These are phyloP conservation scores for Eruca vesicaria DNA, from an alignment of 441 rosid genomes.

Conservation along the genomic window DNA sequence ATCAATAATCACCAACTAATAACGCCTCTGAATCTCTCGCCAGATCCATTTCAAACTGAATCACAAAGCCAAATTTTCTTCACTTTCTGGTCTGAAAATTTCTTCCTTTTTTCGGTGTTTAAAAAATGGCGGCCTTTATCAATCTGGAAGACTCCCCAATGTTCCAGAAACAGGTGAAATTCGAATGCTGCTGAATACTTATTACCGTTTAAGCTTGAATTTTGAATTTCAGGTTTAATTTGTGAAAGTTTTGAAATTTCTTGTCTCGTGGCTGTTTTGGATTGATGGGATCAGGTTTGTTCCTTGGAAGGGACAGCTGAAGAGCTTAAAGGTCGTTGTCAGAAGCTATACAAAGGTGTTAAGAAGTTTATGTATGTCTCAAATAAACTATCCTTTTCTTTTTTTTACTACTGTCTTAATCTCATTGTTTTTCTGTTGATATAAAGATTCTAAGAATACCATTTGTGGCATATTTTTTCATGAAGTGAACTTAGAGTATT, in stretches of 20 bases:
- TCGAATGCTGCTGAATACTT: neutral
- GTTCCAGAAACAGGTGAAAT: conserved; percentile 76
- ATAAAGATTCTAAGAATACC: neutral
- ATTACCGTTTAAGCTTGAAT: neutral
- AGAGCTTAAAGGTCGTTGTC: conserved; percentile 79
- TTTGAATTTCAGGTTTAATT: neutral
- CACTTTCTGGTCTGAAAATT: too few relatives aligned
- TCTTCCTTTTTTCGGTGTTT: too few relatives aligned
- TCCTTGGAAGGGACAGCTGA: conserved; percentile 64
- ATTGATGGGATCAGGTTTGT: conserved; percentile 45
- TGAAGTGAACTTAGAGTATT: conserved; percentile 15
- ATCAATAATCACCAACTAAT: neutral
- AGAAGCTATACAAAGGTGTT: conserved; percentile 63
- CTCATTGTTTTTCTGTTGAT: neutral
- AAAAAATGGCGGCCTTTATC: conserved; percentile 59
- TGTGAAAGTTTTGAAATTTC: too few relatives aligned
- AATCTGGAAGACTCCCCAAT: conserved; percentile 90
- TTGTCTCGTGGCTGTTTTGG: conserved; percentile 5
- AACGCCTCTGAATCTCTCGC: neutral
- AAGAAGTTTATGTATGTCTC: conserved; percentile 44
- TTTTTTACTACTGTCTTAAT: neutral
- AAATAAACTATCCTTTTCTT: neutral
- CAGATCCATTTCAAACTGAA: conserved; percentile 1
- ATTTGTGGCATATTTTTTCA: neutral
- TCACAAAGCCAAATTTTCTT: neutral